A percentile compares a stretch with the other conserved stretches of the same genome.
Evolutionary conservation across 306 rosid genomes (phyloP).

Genomic region (Quercus parvula): DNA sequence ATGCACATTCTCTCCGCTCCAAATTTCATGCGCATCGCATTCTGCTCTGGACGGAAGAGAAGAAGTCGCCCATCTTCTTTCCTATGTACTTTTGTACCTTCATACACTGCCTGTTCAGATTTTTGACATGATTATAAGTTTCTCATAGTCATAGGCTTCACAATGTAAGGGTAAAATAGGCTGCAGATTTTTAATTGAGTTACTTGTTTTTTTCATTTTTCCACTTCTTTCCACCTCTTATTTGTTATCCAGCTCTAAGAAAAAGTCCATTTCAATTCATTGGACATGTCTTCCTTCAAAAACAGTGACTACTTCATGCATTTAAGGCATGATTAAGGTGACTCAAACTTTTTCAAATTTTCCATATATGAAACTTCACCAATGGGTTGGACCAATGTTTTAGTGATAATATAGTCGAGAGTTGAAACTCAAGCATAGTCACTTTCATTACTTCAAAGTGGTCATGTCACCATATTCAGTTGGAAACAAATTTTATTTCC

Average conservation of each 20-base stretch:
- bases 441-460: no score
- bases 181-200: background rate
- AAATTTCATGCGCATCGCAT: constrained; percentile 66
- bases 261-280: background rate
- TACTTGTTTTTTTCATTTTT: background rate
- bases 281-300: background rate
- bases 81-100: constrained; percentile 87
- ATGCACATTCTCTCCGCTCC: constrained; percentile 94
- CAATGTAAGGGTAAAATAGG: background rate
- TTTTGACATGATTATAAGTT: background rate
- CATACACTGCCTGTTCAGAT: constrained; percentile 61
- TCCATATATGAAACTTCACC: background rate
- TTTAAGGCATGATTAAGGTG: background rate
- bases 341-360: background rate
- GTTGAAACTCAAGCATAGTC: no score
- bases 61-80: constrained; percentile 63
- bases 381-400: no score
- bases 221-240: no score
- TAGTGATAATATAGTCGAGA: no score
- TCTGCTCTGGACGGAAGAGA: constrained; percentile 77
- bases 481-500: no score
- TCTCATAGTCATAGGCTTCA: background rate
- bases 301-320: no score
- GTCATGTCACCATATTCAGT: no score
- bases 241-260: no score